Evolutionary conservation across 2,329 filamentous ascomycete genomes (phyloP).

Genomic region (Podosphaera aphanis): DNA sequence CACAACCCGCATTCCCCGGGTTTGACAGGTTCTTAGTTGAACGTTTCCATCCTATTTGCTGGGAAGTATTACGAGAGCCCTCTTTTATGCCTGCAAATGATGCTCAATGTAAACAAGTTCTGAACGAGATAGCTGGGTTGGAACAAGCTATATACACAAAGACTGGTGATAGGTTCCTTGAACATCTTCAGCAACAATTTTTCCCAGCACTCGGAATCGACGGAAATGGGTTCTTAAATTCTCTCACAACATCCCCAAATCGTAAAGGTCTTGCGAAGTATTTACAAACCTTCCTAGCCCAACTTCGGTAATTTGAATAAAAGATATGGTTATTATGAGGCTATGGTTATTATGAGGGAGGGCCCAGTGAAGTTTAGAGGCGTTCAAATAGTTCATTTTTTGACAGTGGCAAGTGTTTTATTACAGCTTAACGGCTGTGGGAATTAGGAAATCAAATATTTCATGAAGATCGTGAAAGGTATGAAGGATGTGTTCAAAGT

Average conservation of each 20-base stretch:
- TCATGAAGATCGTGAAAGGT: no score
- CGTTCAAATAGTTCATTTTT: no score
- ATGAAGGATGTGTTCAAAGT: no score
- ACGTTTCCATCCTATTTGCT: constrained; percentile 70
- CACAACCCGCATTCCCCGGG: constrained; percentile 46
- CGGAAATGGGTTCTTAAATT: constrained; percentile 33
- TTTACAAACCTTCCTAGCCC: constrained; percentile 31
- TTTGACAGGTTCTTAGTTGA: constrained; percentile 83
- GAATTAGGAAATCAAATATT: no score
- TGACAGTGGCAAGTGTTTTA: no score
- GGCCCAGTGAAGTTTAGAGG: no score
- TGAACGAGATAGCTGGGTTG: constrained; percentile 66
- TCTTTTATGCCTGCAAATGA: constrained; percentile 60
- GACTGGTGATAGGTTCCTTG: constrained; percentile 60
- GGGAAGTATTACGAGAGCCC: constrained; percentile 62
- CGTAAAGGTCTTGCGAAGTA: constrained; percentile 41
- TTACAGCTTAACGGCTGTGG: no score
- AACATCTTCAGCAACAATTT: constrained; percentile 38
- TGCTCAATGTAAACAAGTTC: constrained; percentile 67
- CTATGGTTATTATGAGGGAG: no score
- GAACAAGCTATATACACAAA: constrained; percentile 83
- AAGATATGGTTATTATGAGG: no score
- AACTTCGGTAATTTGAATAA: constrained; percentile 1
- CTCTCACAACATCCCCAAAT: constrained; percentile 33
- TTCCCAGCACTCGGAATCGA: constrained; percentile 42